Conservation (phyloP, 2,329 filamentous ascomycete species). For the Bipolaris oryzae region DNA sequence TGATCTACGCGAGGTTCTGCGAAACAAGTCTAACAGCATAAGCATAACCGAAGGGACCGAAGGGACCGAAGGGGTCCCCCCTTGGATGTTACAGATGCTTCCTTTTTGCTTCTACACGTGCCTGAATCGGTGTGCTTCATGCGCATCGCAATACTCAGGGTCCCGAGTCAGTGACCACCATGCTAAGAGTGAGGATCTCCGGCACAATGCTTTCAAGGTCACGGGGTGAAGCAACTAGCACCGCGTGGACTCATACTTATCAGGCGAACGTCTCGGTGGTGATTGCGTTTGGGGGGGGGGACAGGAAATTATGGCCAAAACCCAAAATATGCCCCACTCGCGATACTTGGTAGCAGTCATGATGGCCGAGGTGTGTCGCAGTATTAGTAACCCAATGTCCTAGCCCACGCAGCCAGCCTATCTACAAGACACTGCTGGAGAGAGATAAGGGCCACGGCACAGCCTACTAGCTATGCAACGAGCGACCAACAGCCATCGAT, state of each 20-base stretch:
- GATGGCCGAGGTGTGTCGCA: neutral
- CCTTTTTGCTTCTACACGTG: slow-evolving; percentile 16
- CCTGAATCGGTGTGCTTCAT: slow-evolving; percentile 19
- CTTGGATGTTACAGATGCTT: slow-evolving; percentile 12
- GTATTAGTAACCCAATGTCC: neutral
- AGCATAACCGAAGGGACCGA: neutral
- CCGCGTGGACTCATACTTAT: no score
- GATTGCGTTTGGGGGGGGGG: no score
- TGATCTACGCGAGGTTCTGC: neutral
- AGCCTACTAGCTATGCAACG: slow-evolving; percentile 21
- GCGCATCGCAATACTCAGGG: slow-evolving; percentile 6
- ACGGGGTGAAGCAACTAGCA: neutral
- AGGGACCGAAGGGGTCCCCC: neutral
- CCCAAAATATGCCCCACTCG: no score
- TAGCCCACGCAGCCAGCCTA: slow-evolving; percentile 7
- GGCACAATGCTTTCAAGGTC: neutral
- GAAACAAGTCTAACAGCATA: slow-evolving; percentile 5
- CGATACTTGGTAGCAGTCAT: no score
- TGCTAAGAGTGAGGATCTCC: neutral
- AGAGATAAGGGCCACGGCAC: slow-evolving; percentile 25
- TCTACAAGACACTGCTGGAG: neutral
- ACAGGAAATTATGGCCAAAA: no score
- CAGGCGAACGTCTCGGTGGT: no score
- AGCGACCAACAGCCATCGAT: slow-evolving; percentile 14
- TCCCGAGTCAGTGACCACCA: slow-evolving; percentile 14